Conservation (phyloP, 2,329 filamentous ascomycete species). For the Curvularia lunata region DNA sequence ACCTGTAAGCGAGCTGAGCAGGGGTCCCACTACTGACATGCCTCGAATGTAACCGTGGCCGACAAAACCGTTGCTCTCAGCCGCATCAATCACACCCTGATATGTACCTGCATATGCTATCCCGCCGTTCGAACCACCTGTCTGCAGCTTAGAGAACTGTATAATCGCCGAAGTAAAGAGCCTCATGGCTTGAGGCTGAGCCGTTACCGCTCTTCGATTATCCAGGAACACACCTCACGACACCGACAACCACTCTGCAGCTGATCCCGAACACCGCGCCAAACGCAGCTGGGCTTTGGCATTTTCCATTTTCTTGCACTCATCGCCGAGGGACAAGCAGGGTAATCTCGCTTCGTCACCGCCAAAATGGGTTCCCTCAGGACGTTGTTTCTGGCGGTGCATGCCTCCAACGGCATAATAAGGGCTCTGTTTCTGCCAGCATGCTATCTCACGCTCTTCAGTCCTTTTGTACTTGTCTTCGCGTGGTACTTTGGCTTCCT, state of each 20-base stretch:
- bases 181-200: slow-evolving; percentile 18
- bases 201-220: slow-evolving; percentile 11
- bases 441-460: slow-evolving; percentile 40
- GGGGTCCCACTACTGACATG: slow-evolving; percentile 7
- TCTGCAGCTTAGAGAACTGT: neutral
- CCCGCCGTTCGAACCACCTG: slow-evolving; percentile 2
- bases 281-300: slow-evolving; percentile 9
- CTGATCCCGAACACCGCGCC: slow-evolving; percentile 1
- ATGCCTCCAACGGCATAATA: slow-evolving; percentile 44
- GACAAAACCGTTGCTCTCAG: slow-evolving; percentile 15
- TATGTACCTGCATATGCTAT: slow-evolving; percentile 10
- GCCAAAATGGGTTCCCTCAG: slow-evolving; percentile 41
- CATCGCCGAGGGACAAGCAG: slow-evolving; percentile 11
- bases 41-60: slow-evolving; percentile 18
- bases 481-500: slow-evolving; percentile 34
- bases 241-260: slow-evolving; percentile 6
- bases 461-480: slow-evolving; percentile 38
- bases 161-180: slow-evolving; percentile 17
- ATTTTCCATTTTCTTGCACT: slow-evolving; percentile 12
- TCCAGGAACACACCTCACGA: slow-evolving; percentile 1
- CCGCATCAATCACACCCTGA: slow-evolving; percentile 19
- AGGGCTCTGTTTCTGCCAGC: slow-evolving; percentile 43
- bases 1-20: slow-evolving; percentile 18
- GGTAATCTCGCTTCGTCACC: slow-evolving; percentile 11
- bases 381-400: slow-evolving; percentile 42